Evolutionary conservation across 164 flowering plant species (phyloP).

Genomic region (Nymphaea colorata): DNA sequence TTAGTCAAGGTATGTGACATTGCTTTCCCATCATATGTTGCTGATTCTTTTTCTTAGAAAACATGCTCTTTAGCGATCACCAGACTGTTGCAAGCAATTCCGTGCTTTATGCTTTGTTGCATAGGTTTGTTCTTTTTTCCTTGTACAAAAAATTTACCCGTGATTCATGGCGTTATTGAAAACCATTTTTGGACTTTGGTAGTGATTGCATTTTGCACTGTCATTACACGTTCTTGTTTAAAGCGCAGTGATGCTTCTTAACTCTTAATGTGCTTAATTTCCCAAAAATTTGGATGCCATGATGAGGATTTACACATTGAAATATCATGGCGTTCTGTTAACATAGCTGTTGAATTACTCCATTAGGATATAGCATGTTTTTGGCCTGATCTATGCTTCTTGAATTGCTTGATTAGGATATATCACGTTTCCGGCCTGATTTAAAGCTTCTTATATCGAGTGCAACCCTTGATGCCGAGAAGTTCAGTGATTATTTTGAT

Average conservation of each 20-base stretch:
- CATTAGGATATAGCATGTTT: no score
- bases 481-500: constrained; percentile 93
- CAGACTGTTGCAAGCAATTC: neutral
- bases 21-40: neutral
- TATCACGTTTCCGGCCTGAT: constrained; percentile 82
- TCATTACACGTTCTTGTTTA: no score
- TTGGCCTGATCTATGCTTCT: neutral
- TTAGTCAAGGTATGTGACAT: constrained; percentile 62
- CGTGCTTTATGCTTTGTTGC: neutral
- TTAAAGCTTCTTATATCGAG: constrained; percentile 92
- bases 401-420: constrained; percentile 37
- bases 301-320: no score
- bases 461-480: constrained; percentile 99
- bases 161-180: no score
- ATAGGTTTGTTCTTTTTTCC: neutral
- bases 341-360: no score
- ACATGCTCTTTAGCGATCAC: neutral
- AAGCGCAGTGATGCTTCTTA: no score
- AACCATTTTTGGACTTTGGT: no score
- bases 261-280: no score
- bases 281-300: no score
- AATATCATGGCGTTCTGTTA: no score
- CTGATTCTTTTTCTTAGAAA: neutral
- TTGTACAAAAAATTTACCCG: no score
- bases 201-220: no score